These are phyloP conservation scores for Lasiodiplodia citricola DNA, from an alignment of 2,329 filamentous ascomycete species.

Conservation along the genomic window DNA sequence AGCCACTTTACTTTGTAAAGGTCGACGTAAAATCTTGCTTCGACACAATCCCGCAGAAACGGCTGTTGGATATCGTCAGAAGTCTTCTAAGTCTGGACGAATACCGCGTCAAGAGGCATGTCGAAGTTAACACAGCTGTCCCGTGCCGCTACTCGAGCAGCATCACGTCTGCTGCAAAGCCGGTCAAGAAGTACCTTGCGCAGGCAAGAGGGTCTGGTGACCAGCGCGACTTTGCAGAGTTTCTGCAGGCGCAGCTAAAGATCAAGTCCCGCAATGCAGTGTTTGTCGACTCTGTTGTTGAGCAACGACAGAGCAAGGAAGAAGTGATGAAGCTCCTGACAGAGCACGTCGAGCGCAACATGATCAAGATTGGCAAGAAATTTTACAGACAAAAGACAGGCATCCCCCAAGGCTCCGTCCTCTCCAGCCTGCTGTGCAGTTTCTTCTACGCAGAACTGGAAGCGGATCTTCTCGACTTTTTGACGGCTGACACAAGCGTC, in stretches of 20 bases:
- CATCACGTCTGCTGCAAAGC: constrained; percentile 31
- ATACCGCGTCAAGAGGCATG: constrained; percentile 77
- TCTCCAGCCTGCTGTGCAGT: constrained; percentile 88
- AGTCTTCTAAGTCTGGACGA: constrained; percentile 60
- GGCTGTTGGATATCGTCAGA: constrained; percentile 70
- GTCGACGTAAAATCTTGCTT: constrained; percentile 91
- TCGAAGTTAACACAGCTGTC: constrained; percentile 66
- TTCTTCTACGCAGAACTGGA: constrained; percentile 96
- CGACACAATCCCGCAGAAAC: constrained; percentile 88
- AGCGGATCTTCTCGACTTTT: constrained; percentile 68
- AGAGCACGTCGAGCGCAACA: constrained; percentile 82
- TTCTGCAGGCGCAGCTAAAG: not conserved
- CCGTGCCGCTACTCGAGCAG: constrained; percentile 36
- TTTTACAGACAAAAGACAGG: constrained; percentile 86
- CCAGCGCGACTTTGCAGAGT: constrained; percentile 34
- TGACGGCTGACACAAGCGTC: constrained; percentile 64
- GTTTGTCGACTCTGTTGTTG: constrained; percentile 73
- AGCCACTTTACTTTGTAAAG: constrained; percentile 82
- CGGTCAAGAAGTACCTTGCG: constrained; percentile 48
- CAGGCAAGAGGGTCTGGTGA: constrained; percentile 42
- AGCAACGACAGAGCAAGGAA: constrained; percentile 61
- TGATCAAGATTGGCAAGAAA: constrained; percentile 86
- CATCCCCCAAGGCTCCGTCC: constrained; percentile 89
- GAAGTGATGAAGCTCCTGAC: constrained; percentile 72
- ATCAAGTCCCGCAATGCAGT: constrained; percentile 66